These are phyloP conservation scores for Xylaria sp. DNA, from an alignment of 2,329 filamentous ascomycete genomes.

Conservation along the genomic window DNA sequence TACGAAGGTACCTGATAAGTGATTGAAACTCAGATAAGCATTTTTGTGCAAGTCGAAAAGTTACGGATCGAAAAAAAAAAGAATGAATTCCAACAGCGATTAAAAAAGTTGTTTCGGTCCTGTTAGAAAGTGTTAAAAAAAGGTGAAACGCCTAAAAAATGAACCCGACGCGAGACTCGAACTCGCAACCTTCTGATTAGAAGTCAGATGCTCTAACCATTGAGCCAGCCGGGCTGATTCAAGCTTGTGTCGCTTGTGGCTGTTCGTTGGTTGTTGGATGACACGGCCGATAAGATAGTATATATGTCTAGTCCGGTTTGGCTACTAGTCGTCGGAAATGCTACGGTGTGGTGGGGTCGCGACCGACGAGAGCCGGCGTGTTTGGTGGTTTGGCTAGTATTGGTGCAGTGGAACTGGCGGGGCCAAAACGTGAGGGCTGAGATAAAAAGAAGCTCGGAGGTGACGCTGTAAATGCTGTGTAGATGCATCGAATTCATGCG, in stretches of 20 bases:
- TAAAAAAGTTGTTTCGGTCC: neutral
- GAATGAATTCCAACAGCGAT: neutral
- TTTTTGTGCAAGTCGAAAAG: neutral
- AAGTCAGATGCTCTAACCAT: neutral
- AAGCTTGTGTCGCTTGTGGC: neutral
- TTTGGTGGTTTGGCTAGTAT: no score
- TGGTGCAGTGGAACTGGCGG: no score
- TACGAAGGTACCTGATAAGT: neutral
- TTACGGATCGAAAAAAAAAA: neutral
- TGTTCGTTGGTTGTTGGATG: neutral
- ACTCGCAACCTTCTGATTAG: neutral
- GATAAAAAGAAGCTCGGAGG: no score
- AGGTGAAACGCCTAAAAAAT: neutral
- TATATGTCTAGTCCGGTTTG: neutral
- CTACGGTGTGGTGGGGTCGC: no score
- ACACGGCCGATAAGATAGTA: neutral
- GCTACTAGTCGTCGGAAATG: no score
- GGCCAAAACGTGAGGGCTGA: no score
- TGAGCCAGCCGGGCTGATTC: neutral
- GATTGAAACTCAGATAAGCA: neutral
- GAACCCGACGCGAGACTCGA: neutral
- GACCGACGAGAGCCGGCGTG: no score
- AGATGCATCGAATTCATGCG: no score
- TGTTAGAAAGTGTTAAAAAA: neutral
- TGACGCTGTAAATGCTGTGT: no score